phyloP scores from a whole-genome alignment of 228 moss, liverwort and hornwort species.

The Sphagnum magellanicum region DNA sequence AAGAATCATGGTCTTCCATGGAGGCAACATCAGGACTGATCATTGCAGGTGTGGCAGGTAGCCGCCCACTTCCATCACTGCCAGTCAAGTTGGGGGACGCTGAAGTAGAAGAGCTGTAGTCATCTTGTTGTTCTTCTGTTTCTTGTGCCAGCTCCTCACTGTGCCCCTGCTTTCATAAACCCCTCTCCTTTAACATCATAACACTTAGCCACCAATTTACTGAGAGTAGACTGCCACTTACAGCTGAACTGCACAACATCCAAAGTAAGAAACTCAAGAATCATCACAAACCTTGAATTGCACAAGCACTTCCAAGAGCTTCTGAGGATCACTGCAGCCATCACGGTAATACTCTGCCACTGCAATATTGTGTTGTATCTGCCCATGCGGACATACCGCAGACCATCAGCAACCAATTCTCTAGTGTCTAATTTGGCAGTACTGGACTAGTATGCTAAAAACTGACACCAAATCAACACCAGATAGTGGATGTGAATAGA shows the following conservation, averaged over 20 bases:
- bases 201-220: too few species aligned
- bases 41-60: conserved; percentile 28
- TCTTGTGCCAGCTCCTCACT: conserved; percentile 83
- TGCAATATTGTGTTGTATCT: conserved; percentile 90
- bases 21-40: conserved; percentile 44
- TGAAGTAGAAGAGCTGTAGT: conserved; percentile 39
- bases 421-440: too few species aligned
- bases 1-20: conserved; percentile 83
- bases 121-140: conserved; percentile 70
- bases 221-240: too few species aligned
- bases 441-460: too few species aligned
- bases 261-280: too few species aligned
- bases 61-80: conserved; percentile 30
- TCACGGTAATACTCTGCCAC: conserved; percentile 80
- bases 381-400: conserved; percentile 1
- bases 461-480: too few species aligned
- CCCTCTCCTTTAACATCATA: not conserved
- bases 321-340: conserved; percentile 76
- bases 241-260: too few species aligned
- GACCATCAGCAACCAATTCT: too few species aligned
- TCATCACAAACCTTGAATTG: conserved; percentile 67
- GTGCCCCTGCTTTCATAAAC: conserved; percentile 26
- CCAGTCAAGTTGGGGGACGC: conserved; percentile 20
- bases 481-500: too few species aligned
- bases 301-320: conserved; percentile 64